Evolutionary conservation across 768 basidiomycete species (phyloP).

Genomic region (Phaeotremella skinneri): DNA sequence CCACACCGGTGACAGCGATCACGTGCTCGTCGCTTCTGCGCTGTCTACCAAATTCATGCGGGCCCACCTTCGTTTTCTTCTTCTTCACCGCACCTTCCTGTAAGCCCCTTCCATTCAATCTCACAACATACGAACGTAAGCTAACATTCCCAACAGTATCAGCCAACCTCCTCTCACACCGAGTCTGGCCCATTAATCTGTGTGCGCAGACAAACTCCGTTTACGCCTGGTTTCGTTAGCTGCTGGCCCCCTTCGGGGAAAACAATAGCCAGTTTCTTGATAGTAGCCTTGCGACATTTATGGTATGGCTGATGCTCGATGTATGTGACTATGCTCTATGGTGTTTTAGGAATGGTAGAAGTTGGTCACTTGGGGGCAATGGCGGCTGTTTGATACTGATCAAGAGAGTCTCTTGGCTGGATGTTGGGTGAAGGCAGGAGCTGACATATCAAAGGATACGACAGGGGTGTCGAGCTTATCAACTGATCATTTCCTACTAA

Average conservation of each 20-base stretch:
- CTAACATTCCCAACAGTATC: not conserved
- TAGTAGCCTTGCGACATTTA: conserved; percentile 49
- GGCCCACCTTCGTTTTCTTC: not conserved
- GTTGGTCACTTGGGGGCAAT: too few relatives aligned
- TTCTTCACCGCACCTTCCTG: conserved; percentile 1
- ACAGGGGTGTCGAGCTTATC: too few relatives aligned
- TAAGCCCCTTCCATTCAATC: not conserved
- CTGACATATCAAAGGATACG: too few relatives aligned
- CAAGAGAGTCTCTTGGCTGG: too few relatives aligned
- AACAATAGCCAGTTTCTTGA: conserved; percentile 49
- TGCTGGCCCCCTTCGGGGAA: conserved; percentile 30
- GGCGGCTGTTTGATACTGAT: too few relatives aligned
- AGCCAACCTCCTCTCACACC: not conserved
- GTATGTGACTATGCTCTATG: too few relatives aligned
- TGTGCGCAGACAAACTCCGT: not conserved
- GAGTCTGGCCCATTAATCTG: not conserved
- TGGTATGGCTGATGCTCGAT: not conserved
- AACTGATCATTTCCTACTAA: too few relatives aligned
- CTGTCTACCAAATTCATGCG: not conserved
- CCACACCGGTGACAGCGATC: too few relatives aligned
- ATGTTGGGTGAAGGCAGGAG: too few relatives aligned
- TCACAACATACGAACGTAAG: not conserved
- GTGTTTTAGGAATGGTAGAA: too few relatives aligned
- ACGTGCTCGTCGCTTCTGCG: not conserved
- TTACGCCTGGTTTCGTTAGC: conserved; percentile 48